Evolutionary conservation across 106 monocot genomes (phyloP).

Genomic region (Acorus gramineus): DNA sequence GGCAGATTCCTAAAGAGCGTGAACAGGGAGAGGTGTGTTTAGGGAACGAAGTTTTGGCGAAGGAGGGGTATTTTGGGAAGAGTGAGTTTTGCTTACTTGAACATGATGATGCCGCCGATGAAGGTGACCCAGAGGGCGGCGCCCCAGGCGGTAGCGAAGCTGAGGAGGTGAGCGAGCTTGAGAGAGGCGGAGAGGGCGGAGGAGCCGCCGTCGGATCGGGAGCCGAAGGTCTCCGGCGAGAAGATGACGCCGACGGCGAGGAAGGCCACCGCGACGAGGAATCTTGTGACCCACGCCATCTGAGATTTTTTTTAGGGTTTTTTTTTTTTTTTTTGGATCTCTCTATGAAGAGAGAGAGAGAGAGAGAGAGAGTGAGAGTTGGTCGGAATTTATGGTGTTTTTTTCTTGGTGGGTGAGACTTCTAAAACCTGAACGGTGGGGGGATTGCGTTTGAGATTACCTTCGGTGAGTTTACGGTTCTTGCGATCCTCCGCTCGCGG

Average conservation of each 20-base stretch:
- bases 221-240: slow-evolving; percentile 55
- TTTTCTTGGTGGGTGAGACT: no score
- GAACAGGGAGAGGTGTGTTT: not conserved
- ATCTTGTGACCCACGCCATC: slow-evolving; percentile 74
- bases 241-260: slow-evolving; percentile 65
- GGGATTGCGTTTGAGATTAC: no score
- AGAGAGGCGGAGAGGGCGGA: slow-evolving; percentile 30
- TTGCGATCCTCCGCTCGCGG: no score
- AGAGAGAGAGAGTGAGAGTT: no score
- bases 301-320: no score
- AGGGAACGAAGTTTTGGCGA: no score
- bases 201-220: slow-evolving; percentile 21
- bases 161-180: slow-evolving; percentile 69
- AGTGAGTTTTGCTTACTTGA: slow-evolving; percentile 44
- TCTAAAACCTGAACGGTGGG: no score
- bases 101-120: slow-evolving; percentile 99
- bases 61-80: no score
- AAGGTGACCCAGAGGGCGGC: slow-evolving; percentile 92
- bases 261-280: slow-evolving; percentile 68
- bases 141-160: slow-evolving; percentile 75
- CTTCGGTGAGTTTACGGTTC: no score
- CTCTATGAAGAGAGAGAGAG: no score
- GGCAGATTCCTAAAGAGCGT: slow-evolving; percentile 57
- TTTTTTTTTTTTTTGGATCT: no score
- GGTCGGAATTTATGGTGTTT: no score